Evolutionary conservation across 1,284 basidiomycete genomes (phyloP).

Genomic region (Austropuccinia psidii): DNA sequence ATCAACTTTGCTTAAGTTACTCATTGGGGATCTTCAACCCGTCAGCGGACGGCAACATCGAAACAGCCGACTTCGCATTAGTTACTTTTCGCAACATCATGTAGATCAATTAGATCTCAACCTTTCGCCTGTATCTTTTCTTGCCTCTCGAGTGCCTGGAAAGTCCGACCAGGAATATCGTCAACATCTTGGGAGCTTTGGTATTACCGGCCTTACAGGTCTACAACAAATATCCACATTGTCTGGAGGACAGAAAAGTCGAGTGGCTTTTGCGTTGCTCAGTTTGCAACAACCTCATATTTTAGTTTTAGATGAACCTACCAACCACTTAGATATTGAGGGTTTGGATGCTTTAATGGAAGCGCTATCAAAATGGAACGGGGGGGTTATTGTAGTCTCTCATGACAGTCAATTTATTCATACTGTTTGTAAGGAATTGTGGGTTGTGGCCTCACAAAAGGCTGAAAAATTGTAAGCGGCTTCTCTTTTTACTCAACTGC

Average conservation of each 20-base stretch:
- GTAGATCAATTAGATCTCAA: slow-evolving; percentile 81
- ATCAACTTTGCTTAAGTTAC: slow-evolving; percentile 70
- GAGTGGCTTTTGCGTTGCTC: slow-evolving; percentile 90
- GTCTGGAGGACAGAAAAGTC: slow-evolving; percentile 86
- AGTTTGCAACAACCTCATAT: slow-evolving; percentile 81
- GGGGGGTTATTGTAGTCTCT: slow-evolving; percentile 83
- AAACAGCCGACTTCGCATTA: slow-evolving; percentile 81
- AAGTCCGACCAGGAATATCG: slow-evolving; percentile 96
- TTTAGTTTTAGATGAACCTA: slow-evolving; percentile 81
- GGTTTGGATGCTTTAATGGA: slow-evolving; percentile 92
- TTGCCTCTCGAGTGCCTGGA: slow-evolving; percentile 84
- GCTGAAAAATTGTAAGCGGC: slow-evolving; percentile 35
- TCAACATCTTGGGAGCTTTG: slow-evolving; percentile 90
- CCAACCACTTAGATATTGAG: slow-evolving; percentile 67
- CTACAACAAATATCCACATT: slow-evolving; percentile 60
- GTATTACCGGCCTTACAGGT: slow-evolving; percentile 94
- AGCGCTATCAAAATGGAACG: slow-evolving; percentile 82
- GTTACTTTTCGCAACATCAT: slow-evolving; percentile 96
- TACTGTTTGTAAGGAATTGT: slow-evolving; percentile 46
- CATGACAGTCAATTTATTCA: slow-evolving; percentile 59
- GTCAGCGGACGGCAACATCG: slow-evolving; percentile 72
- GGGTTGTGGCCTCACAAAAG: slow-evolving; percentile 36
- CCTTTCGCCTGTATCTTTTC: slow-evolving; percentile 83
- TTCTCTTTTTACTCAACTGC: not conserved
- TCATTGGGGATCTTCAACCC: slow-evolving; percentile 83